Evolutionary conservation across 306 rosid species (phyloP), one percentile per base, ranked within the genome.

Genomic region (Mimosa bimucronata): DNA sequence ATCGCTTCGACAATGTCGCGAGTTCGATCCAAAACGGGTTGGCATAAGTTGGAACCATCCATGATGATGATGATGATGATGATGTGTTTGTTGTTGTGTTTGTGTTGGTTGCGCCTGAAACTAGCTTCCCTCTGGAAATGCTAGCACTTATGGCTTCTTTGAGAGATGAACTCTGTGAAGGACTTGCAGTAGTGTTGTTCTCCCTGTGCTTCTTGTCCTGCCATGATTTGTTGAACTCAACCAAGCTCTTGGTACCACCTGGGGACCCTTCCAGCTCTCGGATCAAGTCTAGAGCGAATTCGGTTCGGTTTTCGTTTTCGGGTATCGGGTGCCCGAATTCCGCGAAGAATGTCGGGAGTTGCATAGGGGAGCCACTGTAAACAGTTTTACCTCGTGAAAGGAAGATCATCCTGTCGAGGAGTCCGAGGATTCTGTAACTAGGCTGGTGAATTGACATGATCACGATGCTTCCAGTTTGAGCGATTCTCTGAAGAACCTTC

Each of bases 381-480:
- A 95, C 99, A 7, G 98, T 89, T 73, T 93, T 94, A 13, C 99
- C 99, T 0, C 97, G 86, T 0, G 98, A 90, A 21, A 95, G 61
- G 85, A 95, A 95, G 71, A 95, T 84, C 79, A 95, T 72, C 2
- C 91, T 92, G 81, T 95, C 99, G 0, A 95, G 78, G 26, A 95
- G 86, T 1, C 99, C 91, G 1, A 95, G 82, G 78, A 95, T 93
- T 55, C 99, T 55, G 77, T 88, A 95, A 70, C 99, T 95, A 0
- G 99, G 99, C 26, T 95, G 99, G 76, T 95, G 99, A 2, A 95
- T 81, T 2, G 99, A 93, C 99, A 93, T 89, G 79, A 95, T 87
- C 7, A 95, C 99, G 0, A 95, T 89, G 92, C 99, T 95, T 21
- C 99, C 99, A 16, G 97, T 93, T 76, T 90, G 98, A 15, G 99